phyloP scores from a whole-genome alignment of 2,329 filamentous ascomycete genomes.

The Truncatella angustata region DNA sequence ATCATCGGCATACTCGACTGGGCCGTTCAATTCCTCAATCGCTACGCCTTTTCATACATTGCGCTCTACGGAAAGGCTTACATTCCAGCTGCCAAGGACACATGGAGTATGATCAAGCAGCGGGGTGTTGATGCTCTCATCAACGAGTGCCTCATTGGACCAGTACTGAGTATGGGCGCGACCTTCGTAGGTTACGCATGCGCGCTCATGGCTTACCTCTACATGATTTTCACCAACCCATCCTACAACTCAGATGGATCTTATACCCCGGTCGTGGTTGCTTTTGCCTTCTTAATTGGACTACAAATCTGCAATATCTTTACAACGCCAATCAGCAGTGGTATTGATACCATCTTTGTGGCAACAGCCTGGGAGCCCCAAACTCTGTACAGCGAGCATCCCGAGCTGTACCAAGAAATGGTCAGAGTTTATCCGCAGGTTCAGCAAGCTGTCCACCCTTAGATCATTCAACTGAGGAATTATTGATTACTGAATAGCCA shows the following conservation, averaged over 20 bases:
- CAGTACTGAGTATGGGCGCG: constrained; percentile 53
- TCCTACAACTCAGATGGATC: constrained; percentile 67
- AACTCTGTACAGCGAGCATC: constrained; percentile 77
- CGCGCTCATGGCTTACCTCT: constrained; percentile 81
- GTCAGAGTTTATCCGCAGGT: constrained; percentile 80
- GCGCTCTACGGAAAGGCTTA: constrained; percentile 90
- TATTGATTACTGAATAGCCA: too few relatives aligned
- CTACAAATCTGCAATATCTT: constrained; percentile 88
- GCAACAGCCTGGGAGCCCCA: constrained; percentile 68
- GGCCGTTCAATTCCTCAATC: constrained; percentile 85
- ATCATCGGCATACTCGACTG: constrained; percentile 77
- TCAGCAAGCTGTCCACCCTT: constrained; percentile 73
- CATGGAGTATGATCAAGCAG: constrained; percentile 75
- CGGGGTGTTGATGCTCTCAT: constrained; percentile 87
- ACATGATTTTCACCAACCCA: constrained; percentile 78
- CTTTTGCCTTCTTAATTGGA: constrained; percentile 75
- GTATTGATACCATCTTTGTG: constrained; percentile 91
- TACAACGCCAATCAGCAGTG: constrained; percentile 81
- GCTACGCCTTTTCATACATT: constrained; percentile 90
- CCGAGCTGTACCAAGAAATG: constrained; percentile 77
- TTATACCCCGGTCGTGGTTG: constrained; percentile 63
- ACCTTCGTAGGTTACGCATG: constrained; percentile 83
- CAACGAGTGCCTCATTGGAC: constrained; percentile 81
- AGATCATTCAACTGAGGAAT: too few relatives aligned
- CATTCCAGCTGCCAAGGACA: constrained; percentile 77